A percentile compares a stretch with the other conserved stretches of the same genome.
These are phyloP conservation scores for Candida parachauliodes DNA, from an alignment of 805 yeast species.

Conservation along the genomic window DNA sequence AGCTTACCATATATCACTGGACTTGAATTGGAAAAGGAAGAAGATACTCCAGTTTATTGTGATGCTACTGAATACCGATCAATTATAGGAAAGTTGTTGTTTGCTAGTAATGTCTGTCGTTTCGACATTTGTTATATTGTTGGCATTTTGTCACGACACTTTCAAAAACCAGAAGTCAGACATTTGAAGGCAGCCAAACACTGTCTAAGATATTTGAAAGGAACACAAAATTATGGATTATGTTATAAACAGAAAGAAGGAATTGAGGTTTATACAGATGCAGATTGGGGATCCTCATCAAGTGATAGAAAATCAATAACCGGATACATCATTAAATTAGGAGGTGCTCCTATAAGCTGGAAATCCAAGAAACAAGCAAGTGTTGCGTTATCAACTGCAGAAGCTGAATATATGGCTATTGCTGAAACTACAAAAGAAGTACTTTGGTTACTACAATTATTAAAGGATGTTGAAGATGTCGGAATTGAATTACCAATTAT, in stretches of 20 bases:
- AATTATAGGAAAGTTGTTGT: conserved; percentile 2
- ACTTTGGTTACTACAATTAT: neutral
- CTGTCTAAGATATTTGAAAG: conserved; percentile 12
- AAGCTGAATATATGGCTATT: conserved; percentile 13
- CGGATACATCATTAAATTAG: conserved; percentile 2
- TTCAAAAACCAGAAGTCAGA: conserved; percentile 1
- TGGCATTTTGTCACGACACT: neutral
- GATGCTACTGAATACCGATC: neutral
- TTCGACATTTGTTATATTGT: conserved; percentile 2
- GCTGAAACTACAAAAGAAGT: conserved; percentile 1
- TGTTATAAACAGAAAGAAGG: neutral
- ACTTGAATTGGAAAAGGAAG: neutral
- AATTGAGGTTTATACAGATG: conserved; percentile 12
- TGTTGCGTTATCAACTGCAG: conserved; percentile 13
- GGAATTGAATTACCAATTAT: neutral
- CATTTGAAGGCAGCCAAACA: neutral
- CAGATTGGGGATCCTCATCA: conserved; percentile 11
- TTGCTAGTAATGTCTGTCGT: neutral
- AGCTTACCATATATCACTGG: neutral
- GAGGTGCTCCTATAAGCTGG: conserved; percentile 14
- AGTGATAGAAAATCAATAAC: conserved; percentile 10
- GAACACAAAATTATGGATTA: conserved; percentile 7
- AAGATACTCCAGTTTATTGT: neutral
- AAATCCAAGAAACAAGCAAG: conserved; percentile 12
- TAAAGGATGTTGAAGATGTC: neutral